Base-by-base conservation (phyloP, 1,284 basidiomycete genomes). In the Porodaedalea pini region DNA sequence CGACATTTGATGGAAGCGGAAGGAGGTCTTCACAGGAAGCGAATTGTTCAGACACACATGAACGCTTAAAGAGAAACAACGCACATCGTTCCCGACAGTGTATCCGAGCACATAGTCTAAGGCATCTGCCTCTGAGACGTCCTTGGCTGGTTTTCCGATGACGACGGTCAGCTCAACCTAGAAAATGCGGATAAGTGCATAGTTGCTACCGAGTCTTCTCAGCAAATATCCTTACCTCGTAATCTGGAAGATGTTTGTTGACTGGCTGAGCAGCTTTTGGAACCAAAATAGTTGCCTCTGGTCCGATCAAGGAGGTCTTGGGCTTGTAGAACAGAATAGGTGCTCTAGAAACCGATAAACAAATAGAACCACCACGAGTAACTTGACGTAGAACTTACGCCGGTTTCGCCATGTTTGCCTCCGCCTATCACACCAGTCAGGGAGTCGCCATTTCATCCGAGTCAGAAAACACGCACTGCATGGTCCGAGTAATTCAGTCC, bases 301-400 rank as follows among this genome's bases (percentile, higher is more conserved):
- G 89, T 10, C 86, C 86, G 36, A 90, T 86, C 49, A 94, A 75
- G 8, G 88, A 75, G 0, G 81, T 80, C 0, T 80, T 69, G 1
- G 92, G 91, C 70, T 94, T 94, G 73, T 87, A 86, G 73, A 93
- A 93, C 4, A 92, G 72, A 31, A 88, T 76, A 0, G 90, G 90
- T 40, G 83, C 83, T 2, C 83, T 84, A 32, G 50, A 65, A n/a
- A 65, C 50, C 5, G 41, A 56, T 31, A 53, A 50, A 27, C 41
- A 48, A 15, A 5, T 36, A 21, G n/a, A 2, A 13, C 21, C 3
- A 34, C 7, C 15, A 5, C 49, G 15, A 44, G 11, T 3, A 37
- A 37, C 6, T 44, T 25, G 15, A 51, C 25, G 36, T 19, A 40
- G 48, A 53, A 71, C 80, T 62, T 70, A 88, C 86, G 77, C 72